Percentiles rank a stretch among this genome's conserved stretches.
These are phyloP conservation scores for Fraxinus platypoda DNA, from an alignment of 305 asterid species.

Conservation along the genomic window DNA sequence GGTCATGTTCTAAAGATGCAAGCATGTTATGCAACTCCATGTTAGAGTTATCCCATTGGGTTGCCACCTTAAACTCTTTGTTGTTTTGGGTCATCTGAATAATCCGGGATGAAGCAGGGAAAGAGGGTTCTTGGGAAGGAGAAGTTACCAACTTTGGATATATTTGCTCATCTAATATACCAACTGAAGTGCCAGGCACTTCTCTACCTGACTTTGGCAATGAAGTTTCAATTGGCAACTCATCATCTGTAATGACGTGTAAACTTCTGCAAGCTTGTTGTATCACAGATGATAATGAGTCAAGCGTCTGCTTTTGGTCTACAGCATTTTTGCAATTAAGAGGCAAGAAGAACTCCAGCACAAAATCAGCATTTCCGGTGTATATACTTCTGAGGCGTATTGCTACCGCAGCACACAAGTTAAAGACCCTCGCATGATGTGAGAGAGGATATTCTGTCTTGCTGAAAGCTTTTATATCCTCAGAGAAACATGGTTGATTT, in stretches of 20 bases:
- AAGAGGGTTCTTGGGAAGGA: not conserved
- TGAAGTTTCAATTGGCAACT: slow-evolving; percentile 50
- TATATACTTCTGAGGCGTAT: slow-evolving; percentile 64
- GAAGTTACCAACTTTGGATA: slow-evolving; percentile 44
- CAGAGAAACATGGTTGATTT: slow-evolving; percentile 63
- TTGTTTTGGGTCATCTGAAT: slow-evolving; percentile 14
- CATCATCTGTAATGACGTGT: slow-evolving; percentile 56
- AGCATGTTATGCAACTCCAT: slow-evolving; percentile 25
- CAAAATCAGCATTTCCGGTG: slow-evolving; percentile 65
- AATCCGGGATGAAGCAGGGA: not conserved
- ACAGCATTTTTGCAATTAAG: slow-evolving; percentile 49
- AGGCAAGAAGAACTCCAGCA: slow-evolving; percentile 81
- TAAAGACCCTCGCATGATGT: slow-evolving; percentile 56
- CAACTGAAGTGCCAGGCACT: not conserved
- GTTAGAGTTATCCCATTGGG: slow-evolving; percentile 36
- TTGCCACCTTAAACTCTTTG: slow-evolving; percentile 41
- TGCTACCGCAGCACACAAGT: slow-evolving; percentile 58
- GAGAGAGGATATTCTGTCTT: slow-evolving; percentile 72
- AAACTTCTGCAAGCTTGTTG: slow-evolving; percentile 57
- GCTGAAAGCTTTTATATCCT: slow-evolving; percentile 52
- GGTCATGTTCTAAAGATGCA: slow-evolving; percentile 30
- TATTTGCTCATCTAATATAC: slow-evolving; percentile 25
- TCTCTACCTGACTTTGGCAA: slow-evolving; percentile 28
- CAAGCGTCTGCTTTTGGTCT: slow-evolving; percentile 57
- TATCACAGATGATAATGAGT: slow-evolving; percentile 54